Evolutionary conservation across 306 rosid species (phyloP).

Genomic region (Prunus dulcis): DNA sequence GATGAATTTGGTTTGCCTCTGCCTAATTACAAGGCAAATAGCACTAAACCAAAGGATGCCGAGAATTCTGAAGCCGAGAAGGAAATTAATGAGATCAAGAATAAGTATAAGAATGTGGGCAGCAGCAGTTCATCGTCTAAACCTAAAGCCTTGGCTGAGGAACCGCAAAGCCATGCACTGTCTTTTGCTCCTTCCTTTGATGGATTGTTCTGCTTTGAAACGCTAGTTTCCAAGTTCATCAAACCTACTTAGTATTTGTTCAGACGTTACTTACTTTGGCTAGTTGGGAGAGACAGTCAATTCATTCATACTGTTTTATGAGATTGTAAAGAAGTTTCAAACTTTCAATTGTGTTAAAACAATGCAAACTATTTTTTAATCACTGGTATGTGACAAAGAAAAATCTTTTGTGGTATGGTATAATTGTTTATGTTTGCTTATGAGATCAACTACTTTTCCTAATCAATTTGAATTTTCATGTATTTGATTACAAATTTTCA

Average conservation of each 20-base stretch:
- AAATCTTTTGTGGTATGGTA: no score
- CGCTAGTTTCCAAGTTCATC: background rate
- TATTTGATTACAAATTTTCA: no score
- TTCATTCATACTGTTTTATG: no score
- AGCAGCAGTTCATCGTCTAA: background rate
- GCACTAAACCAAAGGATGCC: background rate
- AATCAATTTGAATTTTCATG: no score
- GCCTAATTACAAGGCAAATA: background rate
- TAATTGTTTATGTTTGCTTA: no score
- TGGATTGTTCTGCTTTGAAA: slow-evolving; percentile 25
- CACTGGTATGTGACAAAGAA: no score
- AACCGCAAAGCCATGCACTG: background rate
- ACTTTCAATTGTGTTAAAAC: no score
- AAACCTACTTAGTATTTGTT: background rate
- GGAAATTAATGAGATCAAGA: background rate
- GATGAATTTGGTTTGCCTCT: slow-evolving; percentile 9
- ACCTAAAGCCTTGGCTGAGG: background rate
- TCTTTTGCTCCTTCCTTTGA: slow-evolving; percentile 17
- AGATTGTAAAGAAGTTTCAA: no score
- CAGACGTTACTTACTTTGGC: background rate
- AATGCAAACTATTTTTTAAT: no score
- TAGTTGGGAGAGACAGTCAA: no score
- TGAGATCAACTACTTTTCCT: no score
- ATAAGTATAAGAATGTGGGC: background rate
- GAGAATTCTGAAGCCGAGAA: background rate